Base-by-base conservation (phyloP, 257 asterid genomes). In the Solanum tarijense region DNA sequence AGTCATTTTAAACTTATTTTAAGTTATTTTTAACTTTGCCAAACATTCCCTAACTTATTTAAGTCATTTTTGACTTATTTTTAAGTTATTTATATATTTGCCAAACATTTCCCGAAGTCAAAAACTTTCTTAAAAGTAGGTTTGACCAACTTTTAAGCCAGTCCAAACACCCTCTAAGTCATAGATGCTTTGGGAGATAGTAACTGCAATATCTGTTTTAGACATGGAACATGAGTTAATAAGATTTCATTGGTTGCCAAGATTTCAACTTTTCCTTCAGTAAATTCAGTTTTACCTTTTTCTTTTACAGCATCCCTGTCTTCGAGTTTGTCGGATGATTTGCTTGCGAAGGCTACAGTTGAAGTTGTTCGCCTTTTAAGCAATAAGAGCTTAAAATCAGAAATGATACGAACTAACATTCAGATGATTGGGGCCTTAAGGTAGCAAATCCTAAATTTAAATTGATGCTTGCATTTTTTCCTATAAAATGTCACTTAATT, bases 381-480 rank as follows among this genome's bases (percentile, higher is more conserved):
- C 90, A 95, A 90, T 72, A 94, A 92, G 90, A 75, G 92, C 31
- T 81, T 92, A 48, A 97, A 97, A 89, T 91, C 99, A 73, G 99
- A 97, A 86, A 92, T 96, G 90, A 93, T 95, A 1, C 97, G 99
- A 75, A 97, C 99, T 83, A 94, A 95, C 92, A 97, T 97, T 90
- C 99, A 96, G 92, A 96, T 97, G 99, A 94, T 96, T 78, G 99
- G 99, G 88, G 99, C 99, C 82, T 90, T 97, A 85, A 97, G 99
- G 99, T 96, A 90, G 89, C 65, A 76, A 27, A 55, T 71, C 84
- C 11, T 14, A 46, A 87, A 76, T 87, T 71, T 34, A 4, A 31
- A 76, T 86, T 87, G 84, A 48, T 48, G 43, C 86, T 82, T 82
- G 12, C 86, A 82, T 29, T 48, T 82, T 48, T 29, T 82, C 43